A percentile compares a stretch with the other conserved stretches of the same genome.
phyloP scores from a whole-genome alignment of 805 yeast genomes.

The Wickerhamiella brachini region DNA sequence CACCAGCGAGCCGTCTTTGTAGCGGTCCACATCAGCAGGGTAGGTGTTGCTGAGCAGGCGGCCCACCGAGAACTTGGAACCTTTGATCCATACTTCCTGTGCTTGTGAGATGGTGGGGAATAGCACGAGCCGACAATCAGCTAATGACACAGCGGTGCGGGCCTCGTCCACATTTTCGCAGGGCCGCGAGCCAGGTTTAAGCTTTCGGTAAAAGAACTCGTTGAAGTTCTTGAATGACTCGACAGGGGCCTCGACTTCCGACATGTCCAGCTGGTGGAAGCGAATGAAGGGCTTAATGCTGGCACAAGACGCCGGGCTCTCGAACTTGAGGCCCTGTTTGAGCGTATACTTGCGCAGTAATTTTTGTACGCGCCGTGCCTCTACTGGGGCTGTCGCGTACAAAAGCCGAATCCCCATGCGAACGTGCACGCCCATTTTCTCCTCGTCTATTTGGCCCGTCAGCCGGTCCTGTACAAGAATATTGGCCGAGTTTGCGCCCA shows the following conservation, averaged over 20 bases:
- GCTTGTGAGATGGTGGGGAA: constrained; percentile 49
- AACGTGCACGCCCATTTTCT: constrained; percentile 80
- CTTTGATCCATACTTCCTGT: constrained; percentile 79
- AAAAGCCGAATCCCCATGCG: constrained; percentile 74
- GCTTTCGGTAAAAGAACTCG: constrained; percentile 73
- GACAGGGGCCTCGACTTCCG: constrained; percentile 47
- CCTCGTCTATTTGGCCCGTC: constrained; percentile 83
- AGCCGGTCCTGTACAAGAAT: constrained; percentile 84
- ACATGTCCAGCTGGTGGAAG: constrained; percentile 67
- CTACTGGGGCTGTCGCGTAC: constrained; percentile 74
- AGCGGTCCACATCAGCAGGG: constrained; percentile 25
- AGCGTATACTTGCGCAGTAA: constrained; percentile 51
- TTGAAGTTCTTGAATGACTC: constrained; percentile 56
- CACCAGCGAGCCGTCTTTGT: constrained; percentile 49
- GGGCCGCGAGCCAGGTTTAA: constrained; percentile 58
- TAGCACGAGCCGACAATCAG: constrained; percentile 75
- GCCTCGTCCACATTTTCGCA: constrained; percentile 43
- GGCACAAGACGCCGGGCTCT: constrained; percentile 46
- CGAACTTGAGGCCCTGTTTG: constrained; percentile 78
- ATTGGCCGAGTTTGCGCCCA: constrained; percentile 87
- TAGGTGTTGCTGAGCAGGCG: constrained; percentile 39
- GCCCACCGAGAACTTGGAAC: constrained; percentile 53
- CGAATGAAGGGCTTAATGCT: constrained; percentile 66
- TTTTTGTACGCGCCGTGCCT: constrained; percentile 66
- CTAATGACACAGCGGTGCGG: constrained; percentile 54